Percentiles rank a stretch among this genome's conserved stretches.
These are phyloP conservation scores for Crucibulum laeve DNA, from an alignment of 768 basidiomycete genomes.

Conservation along the genomic window DNA sequence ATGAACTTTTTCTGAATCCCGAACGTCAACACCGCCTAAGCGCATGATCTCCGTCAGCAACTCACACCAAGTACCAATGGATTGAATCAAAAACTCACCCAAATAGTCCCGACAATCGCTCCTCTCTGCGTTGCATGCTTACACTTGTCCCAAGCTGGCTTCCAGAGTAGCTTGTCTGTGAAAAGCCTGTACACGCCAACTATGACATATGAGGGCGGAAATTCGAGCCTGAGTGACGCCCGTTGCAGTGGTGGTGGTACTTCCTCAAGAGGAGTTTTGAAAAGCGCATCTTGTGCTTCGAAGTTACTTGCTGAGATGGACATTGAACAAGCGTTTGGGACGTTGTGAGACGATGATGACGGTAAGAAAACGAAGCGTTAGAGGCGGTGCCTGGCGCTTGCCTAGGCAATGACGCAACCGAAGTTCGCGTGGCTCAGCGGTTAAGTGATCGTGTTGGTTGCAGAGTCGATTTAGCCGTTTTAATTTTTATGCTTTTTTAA, in stretches of 20 bases:
- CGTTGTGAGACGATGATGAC: no score
- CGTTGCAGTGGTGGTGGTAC: slow-evolving; percentile 44
- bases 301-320: slow-evolving; percentile 9
- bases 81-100: slow-evolving; percentile 42
- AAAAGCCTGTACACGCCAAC: slow-evolving; percentile 82
- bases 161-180: slow-evolving; percentile 65
- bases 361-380: no score
- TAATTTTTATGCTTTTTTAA: no score
- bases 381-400: no score
- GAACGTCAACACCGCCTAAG: slow-evolving; percentile 64
- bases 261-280: slow-evolving; percentile 19
- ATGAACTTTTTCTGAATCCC: slow-evolving; percentile 68
- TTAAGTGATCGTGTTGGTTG: no score
- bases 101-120: slow-evolving; percentile 57
- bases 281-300: slow-evolving; percentile 27
- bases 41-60: background rate
- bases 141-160: slow-evolving; percentile 84
- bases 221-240: slow-evolving; percentile 60
- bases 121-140: slow-evolving; percentile 73
- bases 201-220: slow-evolving; percentile 79
- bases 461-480: no score
- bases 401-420: no score
- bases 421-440: no score
- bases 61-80: background rate
- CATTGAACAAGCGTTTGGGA: no score